Evolutionary conservation across 345 rosid species (phyloP), one percentile per base, ranked within the genome.

Genomic region (Eutrema heterophyllum): DNA sequence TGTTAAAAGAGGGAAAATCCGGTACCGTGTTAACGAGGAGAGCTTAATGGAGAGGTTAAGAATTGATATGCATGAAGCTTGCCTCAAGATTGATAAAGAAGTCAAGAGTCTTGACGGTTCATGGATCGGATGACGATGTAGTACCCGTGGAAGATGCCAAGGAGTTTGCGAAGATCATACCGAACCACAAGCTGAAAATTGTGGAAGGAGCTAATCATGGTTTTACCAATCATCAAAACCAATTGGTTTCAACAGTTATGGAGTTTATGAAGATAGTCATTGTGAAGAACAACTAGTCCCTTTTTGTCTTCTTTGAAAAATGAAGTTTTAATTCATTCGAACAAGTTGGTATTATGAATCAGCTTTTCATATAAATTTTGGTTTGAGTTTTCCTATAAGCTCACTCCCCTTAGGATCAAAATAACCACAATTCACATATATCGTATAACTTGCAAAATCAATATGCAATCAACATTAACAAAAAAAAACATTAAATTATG

Each of bases 81-180:
- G 87, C 59, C 83, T 84, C 70, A 58, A 72, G 59, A 84, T 88
- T 53, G 83, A 68, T 52, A 78, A 67, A 71, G 84, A 78, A 36
- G 84, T 90, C 97, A 87, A 87, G 89, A 90, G 86, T 87, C 41
- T 70, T 86, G 86, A 87, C 89, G 15, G 80, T 89, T 58, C 96
- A 89, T 38, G 96, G 93, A 77, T 62, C 87, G 43, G 78, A 63
- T 26, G 96, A 89, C 35, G 48, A 78, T 50, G 36, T 77, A 33
- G 85, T 89, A 36, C 85, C 87, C 10, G 92, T 90, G 43, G 80
- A 82, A 71, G 83, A 83, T 66, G 85, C 78, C 0, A 39, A 10
- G 43, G 43, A 39, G 43, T 39, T 39, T 39, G 43, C 43, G 7
- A 86, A 86, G 79, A 75, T 86, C 74, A 84, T 89, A 65, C 80